Conservation (phyloP, 192 early-diverging fungal species). For the Podila clonocystis region DNA sequence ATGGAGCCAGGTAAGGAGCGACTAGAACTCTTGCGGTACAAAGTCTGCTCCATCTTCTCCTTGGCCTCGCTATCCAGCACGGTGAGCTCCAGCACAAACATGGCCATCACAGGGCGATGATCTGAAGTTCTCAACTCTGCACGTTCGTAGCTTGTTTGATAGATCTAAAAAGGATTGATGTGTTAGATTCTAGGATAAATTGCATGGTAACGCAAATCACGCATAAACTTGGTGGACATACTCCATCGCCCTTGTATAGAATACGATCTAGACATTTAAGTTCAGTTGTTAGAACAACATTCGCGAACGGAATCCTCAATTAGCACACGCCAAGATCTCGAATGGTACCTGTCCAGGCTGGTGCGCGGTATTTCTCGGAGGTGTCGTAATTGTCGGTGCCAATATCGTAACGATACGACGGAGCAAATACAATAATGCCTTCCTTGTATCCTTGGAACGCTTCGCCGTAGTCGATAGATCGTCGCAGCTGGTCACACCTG, state of each 20-base stretch:
- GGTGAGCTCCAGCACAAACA: conserved; percentile 51
- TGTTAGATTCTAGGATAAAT: no score
- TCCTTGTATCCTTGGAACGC: conserved; percentile 87
- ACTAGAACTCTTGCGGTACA: conserved; percentile 58
- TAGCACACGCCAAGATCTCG: no score
- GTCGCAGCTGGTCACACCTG: conserved; percentile 51
- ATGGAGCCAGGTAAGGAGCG: conserved; percentile 2
- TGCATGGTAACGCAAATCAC: no score
- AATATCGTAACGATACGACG: conserved; percentile 88
- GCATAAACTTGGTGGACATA: conserved; percentile 51
- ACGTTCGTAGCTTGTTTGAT: conserved; percentile 60
- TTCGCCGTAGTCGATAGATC: conserved; percentile 65
- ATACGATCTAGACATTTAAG: conserved; percentile 58
- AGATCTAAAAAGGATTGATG: conserved; percentile 11
- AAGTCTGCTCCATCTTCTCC: conserved; percentile 56
- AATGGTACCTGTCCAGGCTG: conserved; percentile 22
- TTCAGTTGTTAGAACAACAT: no score
- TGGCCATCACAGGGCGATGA: conserved; percentile 68
- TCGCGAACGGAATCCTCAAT: no score
- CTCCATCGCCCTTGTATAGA: conserved; percentile 62
- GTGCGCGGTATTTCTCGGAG: conserved; percentile 56
- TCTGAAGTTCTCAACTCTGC: conserved; percentile 80
- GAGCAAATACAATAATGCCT: conserved; percentile 73
- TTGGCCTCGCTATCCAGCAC: conserved; percentile 57
- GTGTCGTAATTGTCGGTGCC: conserved; percentile 77